A percentile compares a stretch with the other conserved stretches of the same genome.
These are phyloP conservation scores for Diutina sp. DNA, from an alignment of 1,139 yeast species.

Conservation along the genomic window DNA sequence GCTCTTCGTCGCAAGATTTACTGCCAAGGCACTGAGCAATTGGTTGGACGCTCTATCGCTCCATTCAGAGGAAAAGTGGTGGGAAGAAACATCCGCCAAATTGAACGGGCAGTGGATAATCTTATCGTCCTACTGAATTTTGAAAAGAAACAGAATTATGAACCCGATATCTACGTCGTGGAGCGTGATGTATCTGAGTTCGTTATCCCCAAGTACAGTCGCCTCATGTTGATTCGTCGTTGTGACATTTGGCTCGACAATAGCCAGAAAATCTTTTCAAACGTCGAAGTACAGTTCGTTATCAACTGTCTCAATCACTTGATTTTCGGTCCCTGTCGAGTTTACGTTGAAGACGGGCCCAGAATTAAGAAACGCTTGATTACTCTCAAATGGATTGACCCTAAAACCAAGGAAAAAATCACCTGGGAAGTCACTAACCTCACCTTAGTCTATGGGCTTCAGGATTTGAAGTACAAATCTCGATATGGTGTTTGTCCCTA, in stretches of 20 bases:
- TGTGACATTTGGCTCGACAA: background rate
- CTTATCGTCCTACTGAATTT: background rate
- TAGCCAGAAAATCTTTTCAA: background rate
- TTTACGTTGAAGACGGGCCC: background rate
- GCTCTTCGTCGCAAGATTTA: too few species aligned
- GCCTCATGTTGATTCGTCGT: background rate
- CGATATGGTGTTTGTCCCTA: too few species aligned
- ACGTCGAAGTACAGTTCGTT: background rate
- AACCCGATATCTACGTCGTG: too few species aligned
- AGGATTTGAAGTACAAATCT: too few species aligned
- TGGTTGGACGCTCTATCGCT: background rate
- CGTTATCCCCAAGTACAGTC: background rate
- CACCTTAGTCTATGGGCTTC: background rate
- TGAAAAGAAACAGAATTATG: too few species aligned
- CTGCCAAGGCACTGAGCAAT: background rate
- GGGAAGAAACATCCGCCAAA: background rate
- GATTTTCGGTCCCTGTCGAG: background rate
- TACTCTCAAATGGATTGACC: background rate
- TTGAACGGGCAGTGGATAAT: background rate
- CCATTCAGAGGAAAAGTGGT: background rate
- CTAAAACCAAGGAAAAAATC: background rate
- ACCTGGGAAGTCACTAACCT: background rate
- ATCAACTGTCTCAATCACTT: background rate
- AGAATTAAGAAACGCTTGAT: background rate
- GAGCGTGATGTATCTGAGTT: background rate